A percentile compares a stretch with the other conserved stretches of the same genome.
Conservation (phyloP, 2,329 filamentous ascomycete species). For the Lecanicillium sp. region DNA sequence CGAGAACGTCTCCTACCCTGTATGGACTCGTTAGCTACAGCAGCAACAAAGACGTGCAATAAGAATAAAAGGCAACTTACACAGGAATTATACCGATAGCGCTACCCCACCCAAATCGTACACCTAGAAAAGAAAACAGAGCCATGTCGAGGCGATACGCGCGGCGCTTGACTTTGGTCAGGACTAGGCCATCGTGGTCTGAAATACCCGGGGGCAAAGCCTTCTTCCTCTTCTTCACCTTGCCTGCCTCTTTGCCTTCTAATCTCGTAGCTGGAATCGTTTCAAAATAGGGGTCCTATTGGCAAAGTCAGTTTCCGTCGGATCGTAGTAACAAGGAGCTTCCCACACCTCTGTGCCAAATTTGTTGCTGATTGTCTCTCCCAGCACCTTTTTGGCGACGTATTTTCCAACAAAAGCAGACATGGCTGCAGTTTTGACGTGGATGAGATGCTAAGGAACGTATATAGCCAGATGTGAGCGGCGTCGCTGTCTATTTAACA, state of each 20-base stretch:
- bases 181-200: constrained; percentile 68
- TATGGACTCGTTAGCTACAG: constrained; percentile 12
- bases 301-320: constrained; percentile 19
- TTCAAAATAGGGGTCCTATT: constrained; percentile 85
- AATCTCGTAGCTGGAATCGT: constrained; percentile 66
- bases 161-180: constrained; percentile 77
- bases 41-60: not conserved
- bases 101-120: constrained; percentile 83
- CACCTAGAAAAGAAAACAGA: constrained; percentile 71
- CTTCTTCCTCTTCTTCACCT: constrained; percentile 77
- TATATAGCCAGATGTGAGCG: not conserved
- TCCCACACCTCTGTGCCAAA: constrained; percentile 49
- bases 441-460: not conserved
- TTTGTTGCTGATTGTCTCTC: constrained; percentile 48
- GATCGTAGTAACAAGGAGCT: too few relatives aligned
- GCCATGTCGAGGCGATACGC: constrained; percentile 82
- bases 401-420: constrained; percentile 43
- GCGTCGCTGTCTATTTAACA: not conserved
- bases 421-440: constrained; percentile 30
- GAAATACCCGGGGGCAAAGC: constrained; percentile 77
- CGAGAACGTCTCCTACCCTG: constrained; percentile 67
- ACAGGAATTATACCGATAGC: constrained; percentile 77
- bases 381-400: constrained; percentile 47
- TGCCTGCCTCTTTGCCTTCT: constrained; percentile 55
- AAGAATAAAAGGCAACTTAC: constrained; percentile 40